phyloP scores from a whole-genome alignment of 768 basidiomycete genomes.

The Trametes gibbosa region DNA sequence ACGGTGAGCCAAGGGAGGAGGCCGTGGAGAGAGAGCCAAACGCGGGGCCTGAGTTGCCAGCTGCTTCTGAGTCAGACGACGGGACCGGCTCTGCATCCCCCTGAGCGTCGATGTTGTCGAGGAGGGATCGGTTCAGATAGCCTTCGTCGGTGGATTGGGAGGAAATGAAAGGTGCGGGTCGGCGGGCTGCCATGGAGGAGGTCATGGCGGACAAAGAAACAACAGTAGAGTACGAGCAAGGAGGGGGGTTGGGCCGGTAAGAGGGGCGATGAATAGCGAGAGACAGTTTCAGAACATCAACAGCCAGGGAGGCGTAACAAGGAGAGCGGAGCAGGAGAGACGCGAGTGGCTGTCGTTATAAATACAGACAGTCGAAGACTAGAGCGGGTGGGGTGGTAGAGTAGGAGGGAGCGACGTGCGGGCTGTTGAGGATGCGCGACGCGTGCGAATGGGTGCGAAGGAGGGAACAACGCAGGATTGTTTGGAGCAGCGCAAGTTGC shows the following conservation, averaged over 20 bases:
- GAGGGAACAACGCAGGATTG: slow-evolving; percentile 11
- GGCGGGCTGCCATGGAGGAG: slow-evolving; percentile 32
- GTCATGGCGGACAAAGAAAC: slow-evolving; percentile 32
- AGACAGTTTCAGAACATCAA: slow-evolving; percentile 40
- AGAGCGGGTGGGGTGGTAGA: slow-evolving; percentile 31
- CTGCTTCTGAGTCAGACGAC: slow-evolving; percentile 48
- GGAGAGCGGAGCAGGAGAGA: slow-evolving; percentile 32
- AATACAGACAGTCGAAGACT: slow-evolving; percentile 39
- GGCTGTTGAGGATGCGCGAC: slow-evolving; percentile 34
- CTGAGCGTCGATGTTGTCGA: slow-evolving; percentile 81
- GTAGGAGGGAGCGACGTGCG: slow-evolving; percentile 30
- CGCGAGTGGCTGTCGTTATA: slow-evolving; percentile 41
- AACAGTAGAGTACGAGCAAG: slow-evolving; percentile 22
- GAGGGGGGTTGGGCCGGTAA: slow-evolving; percentile 17
- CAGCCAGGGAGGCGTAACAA: slow-evolving; percentile 34
- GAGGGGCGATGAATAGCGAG: slow-evolving; percentile 20
- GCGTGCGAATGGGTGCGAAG: slow-evolving; percentile 35
- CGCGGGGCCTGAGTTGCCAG: slow-evolving; percentile 38
- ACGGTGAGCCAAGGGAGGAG: slow-evolving; percentile 50
- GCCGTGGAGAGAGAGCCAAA: slow-evolving; percentile 52
- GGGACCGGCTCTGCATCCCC: slow-evolving; percentile 74
- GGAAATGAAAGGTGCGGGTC: slow-evolving; percentile 29
- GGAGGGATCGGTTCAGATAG: slow-evolving; percentile 80
- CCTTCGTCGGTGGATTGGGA: slow-evolving; percentile 58
- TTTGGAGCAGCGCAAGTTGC: slow-evolving; percentile 21